Evolutionary conservation across 495 filamentous ascomycete genomes (phyloP), one percentile per base, ranked within the genome.

Genomic region (Penicillium goetzii): DNA sequence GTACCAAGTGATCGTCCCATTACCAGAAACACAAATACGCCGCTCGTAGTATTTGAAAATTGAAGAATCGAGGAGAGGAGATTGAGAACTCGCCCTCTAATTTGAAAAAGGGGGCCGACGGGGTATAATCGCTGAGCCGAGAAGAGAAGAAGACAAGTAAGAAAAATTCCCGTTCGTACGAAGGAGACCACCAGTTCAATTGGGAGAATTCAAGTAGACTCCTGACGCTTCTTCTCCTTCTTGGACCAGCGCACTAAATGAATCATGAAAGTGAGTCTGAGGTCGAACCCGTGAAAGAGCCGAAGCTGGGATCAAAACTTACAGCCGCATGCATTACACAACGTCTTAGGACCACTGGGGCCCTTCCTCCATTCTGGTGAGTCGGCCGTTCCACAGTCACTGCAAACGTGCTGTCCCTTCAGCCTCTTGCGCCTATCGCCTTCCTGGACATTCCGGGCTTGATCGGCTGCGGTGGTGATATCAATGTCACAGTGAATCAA

Each of bases 331-430:
- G 95, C 95, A 81, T 99, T 99, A 77, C 95, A 99, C 49, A 99
- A 79, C 2, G 94, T 97, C 78, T 99, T 98, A 4, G 95, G 95
- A 8, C 95, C 95, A 58, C 85, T 89, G 0, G 95, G 95, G 0
- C 95, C 95, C 72, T 97, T 98, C 60, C 95, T 84, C 95, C 95
- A 99, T 79, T 99, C 95, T 0, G 95, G 95, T 17, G 91, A 96
- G 67, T 97, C 95, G 2, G 93, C 80, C 2, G 92, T 96, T 76
- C 94, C 95, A 78, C 95, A 99, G 75, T 98, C 95, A 14, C 91
- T 92, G 74, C 95, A 99, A 34, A 96, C 91, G 74, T 98, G 97
- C 79, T 98, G 95, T 66, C 96, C 93, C 78, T 97, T 97, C 38
- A 92, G 76, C 71, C 96, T 93, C 78, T 92, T 92, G 78, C 96